Conservation (phyloP, 1,284 basidiomycete genomes). For the Microbotryum intermedium region DNA sequence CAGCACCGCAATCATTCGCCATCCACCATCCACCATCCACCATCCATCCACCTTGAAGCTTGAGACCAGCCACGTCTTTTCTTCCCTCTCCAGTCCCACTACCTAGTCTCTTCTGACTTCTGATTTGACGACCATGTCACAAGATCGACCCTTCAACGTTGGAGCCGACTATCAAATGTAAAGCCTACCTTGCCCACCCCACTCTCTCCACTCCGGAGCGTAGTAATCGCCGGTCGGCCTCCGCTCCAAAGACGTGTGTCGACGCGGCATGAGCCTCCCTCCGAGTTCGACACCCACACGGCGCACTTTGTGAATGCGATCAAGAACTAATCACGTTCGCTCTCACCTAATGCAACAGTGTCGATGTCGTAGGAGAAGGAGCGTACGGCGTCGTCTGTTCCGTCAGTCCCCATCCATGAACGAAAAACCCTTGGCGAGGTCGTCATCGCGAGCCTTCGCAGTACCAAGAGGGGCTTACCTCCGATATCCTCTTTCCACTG, state of each 20-base stretch:
- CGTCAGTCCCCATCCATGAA: slow-evolving; percentile 9
- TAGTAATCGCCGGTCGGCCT: too few relatives aligned
- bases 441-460: background rate
- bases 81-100: too few relatives aligned
- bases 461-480: background rate
- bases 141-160: slow-evolving; percentile 32
- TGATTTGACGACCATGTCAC: slow-evolving; percentile 8
- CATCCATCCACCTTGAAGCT: too few relatives aligned
- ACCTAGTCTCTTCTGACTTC: too few relatives aligned
- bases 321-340: background rate
- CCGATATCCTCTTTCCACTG: slow-evolving; percentile 5
- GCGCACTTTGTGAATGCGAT: background rate
- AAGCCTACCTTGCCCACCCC: background rate
- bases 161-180: slow-evolving; percentile 32
- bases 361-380: slow-evolving; percentile 84
- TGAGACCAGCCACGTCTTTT: too few relatives aligned
- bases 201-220: background rate
- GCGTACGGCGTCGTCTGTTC: slow-evolving; percentile 69
- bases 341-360: background rate
- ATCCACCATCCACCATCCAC: too few relatives aligned
- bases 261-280: background rate
- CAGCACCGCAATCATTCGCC: background rate
- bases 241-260: too few relatives aligned
- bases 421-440: background rate
- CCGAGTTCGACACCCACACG: too few relatives aligned